Evolutionary conservation across 1,284 basidiomycete species (phyloP), one percentile per base, ranked within the genome.

Genomic region (Amylostereum areolatum): DNA sequence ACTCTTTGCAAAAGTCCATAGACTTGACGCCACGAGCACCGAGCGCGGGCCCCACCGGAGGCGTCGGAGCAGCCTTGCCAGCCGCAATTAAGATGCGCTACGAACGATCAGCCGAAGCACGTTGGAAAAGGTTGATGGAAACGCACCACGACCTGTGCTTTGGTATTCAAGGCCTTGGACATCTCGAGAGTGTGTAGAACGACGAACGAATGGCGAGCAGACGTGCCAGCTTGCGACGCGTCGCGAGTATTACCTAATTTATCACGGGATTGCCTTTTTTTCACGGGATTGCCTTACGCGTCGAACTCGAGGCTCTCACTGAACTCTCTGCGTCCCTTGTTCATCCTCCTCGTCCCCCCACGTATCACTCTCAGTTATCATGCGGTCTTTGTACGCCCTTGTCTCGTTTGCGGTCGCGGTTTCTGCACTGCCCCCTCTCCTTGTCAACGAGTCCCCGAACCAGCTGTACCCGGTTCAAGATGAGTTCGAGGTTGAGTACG

Each of bases 1-100:
- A 97, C 66, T 96, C 93, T 67, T 98, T 99, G 75, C 94, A 97
- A 66, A 99, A 99, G 73, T 99, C 97, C 86, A 99, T 99, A 18
- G 95, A 96, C 72, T 98, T 98, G 57, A 99, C 94, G 62, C 97
- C 97, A 64, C 93, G 86, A 56, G 97, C 95, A 75, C 97, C 97
- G 47, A 98, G 83, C 24, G 95, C 95, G 48, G 97, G 96, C 59
- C 96, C 97, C 47, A 99, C 90, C 18, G 96, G 96, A 43, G 96
- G 96, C 49, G 93, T 92, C 24, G 96, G 95, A 27, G 93, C 87
- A 33, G 96, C 96, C 67, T 97, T 97, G 39, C 94, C 95, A 33
- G 96, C 96, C 45, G 87, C 83, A 47, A 98, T 85, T 45, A 97
- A 75, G 47, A 98, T 76, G 62, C 94, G 88, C 92, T 91, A 60